Evolutionary conservation across 139 green algal genomes (phyloP).

Genomic region (Trebouxia sp.): DNA sequence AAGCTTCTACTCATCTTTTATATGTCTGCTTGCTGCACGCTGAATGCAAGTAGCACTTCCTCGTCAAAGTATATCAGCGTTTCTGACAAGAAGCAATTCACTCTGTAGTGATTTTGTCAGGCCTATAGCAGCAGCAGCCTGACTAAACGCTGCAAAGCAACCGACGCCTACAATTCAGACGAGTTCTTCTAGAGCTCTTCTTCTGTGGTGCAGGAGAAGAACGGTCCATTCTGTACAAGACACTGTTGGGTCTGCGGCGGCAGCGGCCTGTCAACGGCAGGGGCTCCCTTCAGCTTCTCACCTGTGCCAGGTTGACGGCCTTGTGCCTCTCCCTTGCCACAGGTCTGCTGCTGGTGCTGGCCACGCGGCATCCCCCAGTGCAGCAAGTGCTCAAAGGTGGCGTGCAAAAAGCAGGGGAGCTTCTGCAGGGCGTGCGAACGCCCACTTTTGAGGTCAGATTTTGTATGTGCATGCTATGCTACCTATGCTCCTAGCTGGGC

Average conservation of each 20-base stretch:
- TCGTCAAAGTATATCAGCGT: not conserved
- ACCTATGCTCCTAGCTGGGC: too few relatives aligned
- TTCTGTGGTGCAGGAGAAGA: not conserved
- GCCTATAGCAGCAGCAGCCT: not conserved
- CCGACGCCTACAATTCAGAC: not conserved
- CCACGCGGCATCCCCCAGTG: slow-evolving; percentile 19
- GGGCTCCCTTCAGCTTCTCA: not conserved
- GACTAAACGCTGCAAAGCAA: not conserved
- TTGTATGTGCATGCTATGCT: too few relatives aligned
- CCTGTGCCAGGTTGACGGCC: not conserved
- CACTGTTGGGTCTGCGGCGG: not conserved
- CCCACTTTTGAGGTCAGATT: slow-evolving; percentile 6
- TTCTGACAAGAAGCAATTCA: not conserved
- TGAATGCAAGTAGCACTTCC: too few relatives aligned
- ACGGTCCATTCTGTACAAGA: slow-evolving; percentile 7
- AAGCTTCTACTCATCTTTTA: too few relatives aligned
- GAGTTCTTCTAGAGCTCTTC: not conserved
- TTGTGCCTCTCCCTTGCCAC: not conserved
- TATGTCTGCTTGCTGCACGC: too few relatives aligned
- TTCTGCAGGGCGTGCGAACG: not conserved
- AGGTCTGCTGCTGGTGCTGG: slow-evolving; percentile 1
- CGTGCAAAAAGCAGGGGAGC: slow-evolving; percentile 6
- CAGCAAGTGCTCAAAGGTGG: slow-evolving; percentile 5
- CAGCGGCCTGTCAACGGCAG: not conserved
- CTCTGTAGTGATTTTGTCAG: not conserved